phyloP scores from a whole-genome alignment of 192 early-diverging fungal genomes.

The Backusella psychrophila region DNA sequence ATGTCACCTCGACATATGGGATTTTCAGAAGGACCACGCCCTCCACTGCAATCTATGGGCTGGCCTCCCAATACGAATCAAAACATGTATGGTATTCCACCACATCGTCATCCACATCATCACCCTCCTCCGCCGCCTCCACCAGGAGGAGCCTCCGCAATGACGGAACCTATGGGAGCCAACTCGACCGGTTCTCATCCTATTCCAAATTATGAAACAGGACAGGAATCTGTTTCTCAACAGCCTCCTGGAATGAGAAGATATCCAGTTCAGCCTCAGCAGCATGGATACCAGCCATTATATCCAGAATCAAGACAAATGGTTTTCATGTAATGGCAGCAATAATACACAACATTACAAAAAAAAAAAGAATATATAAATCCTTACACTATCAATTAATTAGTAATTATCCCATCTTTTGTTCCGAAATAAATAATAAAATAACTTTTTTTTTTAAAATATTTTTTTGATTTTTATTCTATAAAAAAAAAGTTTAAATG shows the following conservation, averaged over 20 bases:
- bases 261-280: background rate
- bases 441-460: background rate
- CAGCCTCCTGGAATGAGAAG: slow-evolving; percentile 4
- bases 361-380: background rate
- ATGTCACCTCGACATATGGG: background rate
- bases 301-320: background rate
- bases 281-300: background rate
- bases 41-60: background rate
- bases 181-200: background rate
- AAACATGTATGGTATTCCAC: background rate
- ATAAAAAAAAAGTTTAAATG: no score
- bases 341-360: background rate
- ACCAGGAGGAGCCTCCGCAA: background rate
- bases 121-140: background rate
- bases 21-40: background rate
- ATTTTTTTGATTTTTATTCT: background rate
- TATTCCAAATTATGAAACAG: background rate
- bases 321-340: background rate
- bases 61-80: slow-evolving; percentile 3
- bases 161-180: background rate
- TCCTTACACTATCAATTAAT: background rate
- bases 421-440: background rate
- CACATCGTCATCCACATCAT: background rate
- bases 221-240: background rate
- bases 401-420: background rate